Percentiles rank a stretch among this genome's conserved stretches.
These are phyloP conservation scores for Citropsis articulata DNA, from an alignment of 345 rosid species.

Conservation along the genomic window DNA sequence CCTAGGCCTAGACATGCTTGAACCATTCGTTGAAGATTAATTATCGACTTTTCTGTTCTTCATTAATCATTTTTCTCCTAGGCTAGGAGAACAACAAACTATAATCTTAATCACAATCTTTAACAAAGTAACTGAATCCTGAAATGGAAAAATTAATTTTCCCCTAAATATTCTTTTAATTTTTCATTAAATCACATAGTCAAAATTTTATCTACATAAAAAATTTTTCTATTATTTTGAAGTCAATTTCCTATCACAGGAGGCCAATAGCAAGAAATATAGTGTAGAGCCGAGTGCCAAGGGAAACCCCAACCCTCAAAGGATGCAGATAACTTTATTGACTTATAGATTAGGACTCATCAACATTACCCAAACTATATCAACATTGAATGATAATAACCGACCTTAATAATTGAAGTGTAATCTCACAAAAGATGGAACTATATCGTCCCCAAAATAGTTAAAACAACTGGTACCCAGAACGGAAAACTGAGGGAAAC, in stretches of 20 bases:
- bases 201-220: too few species aligned
- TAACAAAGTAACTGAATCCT: background rate
- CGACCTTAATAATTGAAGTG: conserved; percentile 9
- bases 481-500: conserved; percentile 7
- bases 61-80: background rate
- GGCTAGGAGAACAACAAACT: background rate
- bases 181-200: too few species aligned
- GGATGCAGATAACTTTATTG: background rate
- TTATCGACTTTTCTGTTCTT: background rate
- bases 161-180: too few species aligned
- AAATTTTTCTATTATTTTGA: too few species aligned
- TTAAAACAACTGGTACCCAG: background rate
- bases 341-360: background rate
- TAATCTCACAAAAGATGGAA: background rate
- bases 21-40: too few species aligned
- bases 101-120: background rate
- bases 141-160: background rate
- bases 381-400: background rate
- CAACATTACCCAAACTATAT: background rate
- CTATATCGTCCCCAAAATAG: background rate
- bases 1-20: too few species aligned
- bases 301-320: background rate
- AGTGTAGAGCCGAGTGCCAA: background rate
- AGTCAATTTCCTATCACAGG: too few species aligned
- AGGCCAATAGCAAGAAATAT: too few species aligned